Base-by-base conservation (phyloP, 148 eudicot species). In the Dianthus caryophyllus region DNA sequence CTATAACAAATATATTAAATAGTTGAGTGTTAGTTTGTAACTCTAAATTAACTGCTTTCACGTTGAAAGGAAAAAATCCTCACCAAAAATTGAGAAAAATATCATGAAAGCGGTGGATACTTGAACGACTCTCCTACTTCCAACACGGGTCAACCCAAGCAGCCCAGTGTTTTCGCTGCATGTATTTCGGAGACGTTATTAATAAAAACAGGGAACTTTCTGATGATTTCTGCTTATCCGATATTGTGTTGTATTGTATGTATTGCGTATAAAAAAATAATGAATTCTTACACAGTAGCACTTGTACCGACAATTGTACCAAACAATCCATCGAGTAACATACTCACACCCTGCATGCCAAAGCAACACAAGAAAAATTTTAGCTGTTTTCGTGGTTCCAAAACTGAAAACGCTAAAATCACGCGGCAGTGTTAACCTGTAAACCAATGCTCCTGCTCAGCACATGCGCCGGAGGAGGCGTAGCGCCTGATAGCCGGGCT, bases 91-190 rank as follows among this genome's bases (percentile, higher is more conserved):
- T 30, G 97, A 84, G 82, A 94, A 94, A 81, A 90, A 86, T 65
- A 94, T 67, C 99, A 94, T 90, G 90, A 94, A 94, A 72, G 76
- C 82, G 16, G 96, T 83, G 59, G 99, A 94, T 48, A 86, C 77
- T 77, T 94, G 96, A 58, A 94, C 99, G 17, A 83, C 99, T 85
- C 99, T 90, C 76, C 99, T 86, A 68, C 99, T 94, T 64, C 99
- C 99, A 0, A 94, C 90, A 57, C 78, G 85, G 18, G 99, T 94
- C 52, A 94, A 72, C 55, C 97, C 99, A 26, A 94, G 96, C 64
- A 94, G 90, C 39, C 99, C 99, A 54, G 91, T 87, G 78, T 94
- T 94, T 80, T 90, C 99, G 64, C 99, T 94, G 85, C 78, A 74
- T 43, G n/a, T 61, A 67, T 24, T 69, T 18, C 48, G 44, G 29